Percentiles rank a stretch among this genome's conserved stretches.
phyloP scores from a whole-genome alignment of 768 basidiomycete genomes.

The Amanita fuliginea region DNA sequence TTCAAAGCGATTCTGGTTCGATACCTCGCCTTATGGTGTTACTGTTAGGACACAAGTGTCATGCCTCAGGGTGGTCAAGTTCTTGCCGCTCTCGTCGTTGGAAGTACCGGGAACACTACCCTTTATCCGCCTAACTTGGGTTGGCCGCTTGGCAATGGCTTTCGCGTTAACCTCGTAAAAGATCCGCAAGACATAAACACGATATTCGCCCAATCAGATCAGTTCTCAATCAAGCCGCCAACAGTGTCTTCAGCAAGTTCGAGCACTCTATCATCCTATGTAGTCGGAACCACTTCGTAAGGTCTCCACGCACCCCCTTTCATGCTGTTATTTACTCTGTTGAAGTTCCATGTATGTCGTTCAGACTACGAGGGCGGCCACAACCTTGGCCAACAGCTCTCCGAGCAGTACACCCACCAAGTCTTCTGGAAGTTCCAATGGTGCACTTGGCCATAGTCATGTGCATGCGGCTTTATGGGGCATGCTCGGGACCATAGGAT shows the following conservation, averaged over 20 bases:
- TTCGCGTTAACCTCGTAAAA: slow-evolving; percentile 63
- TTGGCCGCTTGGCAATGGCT: slow-evolving; percentile 52
- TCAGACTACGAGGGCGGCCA: not conserved
- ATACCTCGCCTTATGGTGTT: slow-evolving; percentile 1
- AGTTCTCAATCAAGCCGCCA: slow-evolving; percentile 37
- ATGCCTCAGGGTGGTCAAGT: slow-evolving; percentile 31
- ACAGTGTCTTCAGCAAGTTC: slow-evolving; percentile 10
- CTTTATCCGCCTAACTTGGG: slow-evolving; percentile 50
- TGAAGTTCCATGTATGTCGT: not conserved
- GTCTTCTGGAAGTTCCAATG: not conserved
- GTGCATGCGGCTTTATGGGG: not conserved
- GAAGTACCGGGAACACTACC: slow-evolving; percentile 23
- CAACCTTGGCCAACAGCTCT: not conserved
- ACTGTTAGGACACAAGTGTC: slow-evolving; percentile 21
- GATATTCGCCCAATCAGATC: slow-evolving; percentile 61
- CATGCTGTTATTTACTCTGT: not conserved
- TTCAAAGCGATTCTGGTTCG: not conserved
- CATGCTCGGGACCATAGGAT: not conserved
- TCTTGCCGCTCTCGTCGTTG: slow-evolving; percentile 45
- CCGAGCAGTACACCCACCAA: not conserved
- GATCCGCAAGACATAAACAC: slow-evolving; percentile 30
- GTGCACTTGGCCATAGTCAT: not conserved
- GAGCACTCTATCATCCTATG: not conserved
- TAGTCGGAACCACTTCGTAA: slow-evolving; percentile 14
- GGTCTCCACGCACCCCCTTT: slow-evolving; percentile 2